phyloP scores from a whole-genome alignment of 768 basidiomycete species.

The Pulveroboletus sp. region DNA sequence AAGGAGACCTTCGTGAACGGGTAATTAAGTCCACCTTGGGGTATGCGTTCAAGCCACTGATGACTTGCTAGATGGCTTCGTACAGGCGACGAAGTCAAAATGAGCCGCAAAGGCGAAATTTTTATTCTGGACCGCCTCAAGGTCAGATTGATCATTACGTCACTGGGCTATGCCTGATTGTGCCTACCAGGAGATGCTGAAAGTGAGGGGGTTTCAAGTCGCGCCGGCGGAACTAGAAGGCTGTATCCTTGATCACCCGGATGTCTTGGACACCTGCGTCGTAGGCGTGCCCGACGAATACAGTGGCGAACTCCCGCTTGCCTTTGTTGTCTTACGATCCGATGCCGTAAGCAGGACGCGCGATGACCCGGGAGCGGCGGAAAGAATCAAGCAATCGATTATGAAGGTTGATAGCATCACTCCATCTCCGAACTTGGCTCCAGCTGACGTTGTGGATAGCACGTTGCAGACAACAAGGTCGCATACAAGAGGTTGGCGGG shows the following conservation, averaged over 20 bases:
- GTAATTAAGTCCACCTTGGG: neutral
- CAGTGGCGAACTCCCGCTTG: conserved; percentile 69
- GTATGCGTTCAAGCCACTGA: neutral
- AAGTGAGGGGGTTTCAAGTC: conserved; percentile 55
- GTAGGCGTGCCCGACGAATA: conserved; percentile 70
- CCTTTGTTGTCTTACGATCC: conserved; percentile 54
- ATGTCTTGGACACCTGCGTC: conserved; percentile 59
- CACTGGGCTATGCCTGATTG: neutral
- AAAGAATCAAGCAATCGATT: conserved; percentile 38
- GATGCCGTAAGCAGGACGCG: conserved; percentile 35
- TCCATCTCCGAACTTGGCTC: neutral
- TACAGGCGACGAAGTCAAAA: conserved; percentile 66
- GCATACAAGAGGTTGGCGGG: conserved; percentile 58
- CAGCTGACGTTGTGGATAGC: conserved; percentile 30
- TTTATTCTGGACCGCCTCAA: conserved; percentile 73
- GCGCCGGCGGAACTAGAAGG: conserved; percentile 67
- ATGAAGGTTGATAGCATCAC: conserved; percentile 43
- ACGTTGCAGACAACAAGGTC: conserved; percentile 54
- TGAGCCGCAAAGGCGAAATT: conserved; percentile 57
- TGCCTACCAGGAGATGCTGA: conserved; percentile 57
- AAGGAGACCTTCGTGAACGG: conserved; percentile 59
- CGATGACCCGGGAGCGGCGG: conserved; percentile 29
- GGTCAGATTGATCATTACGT: conserved; percentile 31
- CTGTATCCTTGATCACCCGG: conserved; percentile 54
- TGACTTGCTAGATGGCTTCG: conserved; percentile 49